phyloP scores from a whole-genome alignment of 768 basidiomycete species.

The Lactifluus piperatus region DNA sequence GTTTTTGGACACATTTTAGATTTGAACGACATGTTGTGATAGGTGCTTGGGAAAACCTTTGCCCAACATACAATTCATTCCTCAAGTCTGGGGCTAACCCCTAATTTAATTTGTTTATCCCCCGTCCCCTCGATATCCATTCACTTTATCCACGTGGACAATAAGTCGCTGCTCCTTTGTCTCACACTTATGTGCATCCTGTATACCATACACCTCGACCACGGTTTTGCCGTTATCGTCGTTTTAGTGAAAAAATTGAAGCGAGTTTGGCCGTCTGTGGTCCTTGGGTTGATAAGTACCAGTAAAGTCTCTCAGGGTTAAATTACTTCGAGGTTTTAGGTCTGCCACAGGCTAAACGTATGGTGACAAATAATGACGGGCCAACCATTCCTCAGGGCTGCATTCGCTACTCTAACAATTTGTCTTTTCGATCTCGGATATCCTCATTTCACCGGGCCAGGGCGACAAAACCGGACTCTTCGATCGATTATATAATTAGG shows the following conservation, averaged over 20 bases:
- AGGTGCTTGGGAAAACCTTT: conserved; percentile 14
- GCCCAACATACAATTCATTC: conserved; percentile 8
- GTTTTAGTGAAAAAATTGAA: neutral
- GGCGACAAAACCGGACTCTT: too few species aligned
- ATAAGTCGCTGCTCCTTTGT: neutral
- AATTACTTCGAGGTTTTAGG: neutral
- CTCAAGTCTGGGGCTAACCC: neutral
- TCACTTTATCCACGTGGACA: neutral
- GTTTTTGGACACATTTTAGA: neutral
- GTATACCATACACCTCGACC: neutral
- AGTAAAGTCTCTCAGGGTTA: neutral
- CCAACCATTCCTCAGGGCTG: too few species aligned
- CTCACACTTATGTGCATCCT: neutral
- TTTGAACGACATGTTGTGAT: neutral
- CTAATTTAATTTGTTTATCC: neutral
- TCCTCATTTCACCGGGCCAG: too few species aligned
- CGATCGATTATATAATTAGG: too few species aligned
- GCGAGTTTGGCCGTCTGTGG: neutral
- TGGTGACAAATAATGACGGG: too few species aligned
- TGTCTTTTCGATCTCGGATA: too few species aligned
- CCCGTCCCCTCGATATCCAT: neutral
- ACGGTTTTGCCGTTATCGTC: neutral
- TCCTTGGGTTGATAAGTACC: neutral
- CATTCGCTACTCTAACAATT: too few species aligned
- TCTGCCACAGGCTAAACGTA: neutral